phyloP scores from a whole-genome alignment of 2,329 filamentous ascomycete genomes.

The Monosporascus ibericus region DNA sequence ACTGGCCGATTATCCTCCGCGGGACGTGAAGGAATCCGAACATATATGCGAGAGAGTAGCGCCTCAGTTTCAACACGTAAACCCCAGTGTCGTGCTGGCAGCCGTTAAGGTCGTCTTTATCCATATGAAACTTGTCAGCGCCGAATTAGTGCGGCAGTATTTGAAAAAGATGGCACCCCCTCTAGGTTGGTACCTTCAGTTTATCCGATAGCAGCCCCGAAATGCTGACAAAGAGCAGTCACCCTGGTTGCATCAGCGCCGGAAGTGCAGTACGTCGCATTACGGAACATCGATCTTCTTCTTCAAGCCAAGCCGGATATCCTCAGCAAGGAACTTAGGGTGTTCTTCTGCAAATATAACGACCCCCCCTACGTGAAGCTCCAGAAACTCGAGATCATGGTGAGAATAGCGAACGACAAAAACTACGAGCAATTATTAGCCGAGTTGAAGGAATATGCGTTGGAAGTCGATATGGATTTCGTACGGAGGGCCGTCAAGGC shows the following conservation, averaged over 20 bases:
- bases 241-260: constrained; percentile 92
- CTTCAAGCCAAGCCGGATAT: constrained; percentile 96
- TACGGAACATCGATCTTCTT: constrained; percentile 92
- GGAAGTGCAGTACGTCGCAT: constrained; percentile 95
- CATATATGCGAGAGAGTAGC: constrained; percentile 96
- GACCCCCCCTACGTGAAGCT: constrained; percentile 97
- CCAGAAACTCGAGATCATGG: constrained; percentile 98
- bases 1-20: constrained; percentile 77
- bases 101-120: constrained; percentile 97
- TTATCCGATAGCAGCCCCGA: not conserved
- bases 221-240: constrained; percentile 46
- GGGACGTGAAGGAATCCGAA: constrained; percentile 92
- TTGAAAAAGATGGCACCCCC: constrained; percentile 98
- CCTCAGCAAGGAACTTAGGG: constrained; percentile 90
- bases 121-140: constrained; percentile 81
- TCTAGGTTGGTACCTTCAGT: constrained; percentile 53
- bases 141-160: constrained; percentile 76
- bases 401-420: constrained; percentile 93
- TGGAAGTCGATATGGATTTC: constrained; percentile 99
- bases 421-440: constrained; percentile 93
- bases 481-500: constrained; percentile 90
- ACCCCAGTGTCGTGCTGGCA: constrained; percentile 93
- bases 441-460: constrained; percentile 92
- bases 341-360: constrained; percentile 99
- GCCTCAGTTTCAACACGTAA: constrained; percentile 97